phyloP scores from a whole-genome alignment of 305 asterid genomes.

The Andrographis paniculata region DNA sequence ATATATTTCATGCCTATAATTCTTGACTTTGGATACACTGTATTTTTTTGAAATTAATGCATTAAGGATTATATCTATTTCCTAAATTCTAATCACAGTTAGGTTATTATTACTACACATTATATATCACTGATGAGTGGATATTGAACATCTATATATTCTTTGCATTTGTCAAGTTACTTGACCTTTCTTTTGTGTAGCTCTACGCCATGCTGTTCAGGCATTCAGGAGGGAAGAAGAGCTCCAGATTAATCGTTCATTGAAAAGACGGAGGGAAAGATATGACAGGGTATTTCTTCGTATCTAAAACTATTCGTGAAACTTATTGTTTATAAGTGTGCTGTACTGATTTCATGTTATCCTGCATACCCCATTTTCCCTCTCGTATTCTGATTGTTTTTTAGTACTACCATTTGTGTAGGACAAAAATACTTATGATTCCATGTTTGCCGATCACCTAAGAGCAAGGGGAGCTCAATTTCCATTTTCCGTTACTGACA shows the following conservation, averaged over 20 bases:
- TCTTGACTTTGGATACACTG: not conserved
- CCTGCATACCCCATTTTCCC: not conserved
- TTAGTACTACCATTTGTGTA: conserved; percentile 15
- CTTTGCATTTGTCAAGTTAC: not conserved
- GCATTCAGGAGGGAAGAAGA: conserved; percentile 86
- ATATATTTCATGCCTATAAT: not conserved
- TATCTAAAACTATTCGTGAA: not conserved
- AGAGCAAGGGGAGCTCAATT: conserved; percentile 83
- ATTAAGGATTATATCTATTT: not conserved
- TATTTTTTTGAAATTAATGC: not conserved
- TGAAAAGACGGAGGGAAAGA: conserved; percentile 71
- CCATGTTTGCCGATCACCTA: conserved; percentile 35
- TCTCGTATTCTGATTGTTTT: not conserved
- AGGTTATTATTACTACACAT: too few relatives aligned
- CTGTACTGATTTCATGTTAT: too few relatives aligned
- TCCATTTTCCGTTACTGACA: conserved; percentile 77
- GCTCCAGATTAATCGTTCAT: conserved; percentile 37
- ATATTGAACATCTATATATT: not conserved
- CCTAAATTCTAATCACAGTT: too few relatives aligned
- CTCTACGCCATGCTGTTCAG: conserved; percentile 80
- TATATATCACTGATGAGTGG: not conserved
- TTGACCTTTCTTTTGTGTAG: conserved; percentile 34
- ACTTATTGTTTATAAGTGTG: not conserved
- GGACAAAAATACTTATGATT: conserved; percentile 62
- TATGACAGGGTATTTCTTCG: conserved; percentile 52